Conservation (phyloP, 257 asterid species). For the Fraxinus pennsylvanica region DNA sequence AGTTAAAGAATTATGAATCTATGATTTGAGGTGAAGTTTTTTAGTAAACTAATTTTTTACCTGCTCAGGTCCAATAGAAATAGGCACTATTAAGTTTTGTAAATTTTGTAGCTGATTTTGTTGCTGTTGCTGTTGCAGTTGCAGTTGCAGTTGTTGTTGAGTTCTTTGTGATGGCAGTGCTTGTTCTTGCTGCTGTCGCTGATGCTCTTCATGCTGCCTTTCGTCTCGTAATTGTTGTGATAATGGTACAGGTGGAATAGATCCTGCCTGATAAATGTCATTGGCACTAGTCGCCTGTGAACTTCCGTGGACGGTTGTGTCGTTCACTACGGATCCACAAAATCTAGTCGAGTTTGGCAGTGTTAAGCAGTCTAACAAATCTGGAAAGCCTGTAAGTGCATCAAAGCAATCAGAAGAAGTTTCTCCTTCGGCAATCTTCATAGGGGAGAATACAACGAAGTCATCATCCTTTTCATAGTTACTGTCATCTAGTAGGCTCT, state of each 20-base stretch:
- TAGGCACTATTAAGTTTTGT: conserved; percentile 56
- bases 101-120: conserved; percentile 39
- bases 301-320: conserved; percentile 25
- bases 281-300: conserved; percentile 32
- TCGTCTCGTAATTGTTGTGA: conserved; percentile 66
- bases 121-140: conserved; percentile 28
- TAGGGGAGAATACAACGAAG: conserved; percentile 31
- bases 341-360: conserved; percentile 47
- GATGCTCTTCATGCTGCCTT: conserved; percentile 56
- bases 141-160: conserved; percentile 20
- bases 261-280: conserved; percentile 25
- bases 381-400: conserved; percentile 42
- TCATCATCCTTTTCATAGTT: conserved; percentile 33
- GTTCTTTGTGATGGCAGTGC: conserved; percentile 18
- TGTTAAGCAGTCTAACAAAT: conserved; percentile 55
- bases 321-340: conserved; percentile 27
- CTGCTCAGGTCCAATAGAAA: conserved; percentile 58
- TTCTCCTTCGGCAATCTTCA: conserved; percentile 36
- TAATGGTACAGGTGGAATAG: conserved; percentile 39
- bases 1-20: not conserved
- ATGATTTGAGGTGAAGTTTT: not conserved
- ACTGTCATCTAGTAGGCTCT: conserved; percentile 50
- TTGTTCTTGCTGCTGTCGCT: conserved; percentile 22
- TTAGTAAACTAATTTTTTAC: conserved; percentile 22
- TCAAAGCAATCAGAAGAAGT: conserved; percentile 43